Evolutionary conservation across 768 basidiomycete genomes (phyloP).

Genomic region (Hericium alpestre): DNA sequence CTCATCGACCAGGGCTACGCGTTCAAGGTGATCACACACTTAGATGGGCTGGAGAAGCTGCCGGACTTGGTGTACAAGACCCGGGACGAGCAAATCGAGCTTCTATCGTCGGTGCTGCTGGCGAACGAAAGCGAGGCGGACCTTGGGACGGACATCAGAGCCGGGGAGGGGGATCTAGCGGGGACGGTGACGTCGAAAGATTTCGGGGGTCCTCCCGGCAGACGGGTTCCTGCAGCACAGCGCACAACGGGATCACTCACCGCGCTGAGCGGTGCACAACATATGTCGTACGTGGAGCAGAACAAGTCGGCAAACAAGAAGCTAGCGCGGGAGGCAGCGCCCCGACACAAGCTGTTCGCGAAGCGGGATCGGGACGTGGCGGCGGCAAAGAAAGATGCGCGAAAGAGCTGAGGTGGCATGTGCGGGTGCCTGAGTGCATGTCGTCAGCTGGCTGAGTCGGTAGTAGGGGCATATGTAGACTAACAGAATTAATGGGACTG

Average conservation of each 20-base stretch:
- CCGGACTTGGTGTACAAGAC: constrained; percentile 88
- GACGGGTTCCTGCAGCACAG: constrained; percentile 53
- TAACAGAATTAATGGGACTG: neutral
- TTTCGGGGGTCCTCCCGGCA: constrained; percentile 52
- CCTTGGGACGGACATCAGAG: constrained; percentile 72
- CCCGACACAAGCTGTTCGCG: constrained; percentile 68
- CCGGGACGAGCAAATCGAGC: constrained; percentile 88
- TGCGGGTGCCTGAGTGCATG: neutral
- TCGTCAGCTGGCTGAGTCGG: constrained; percentile 2
- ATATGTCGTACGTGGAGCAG: constrained; percentile 89
- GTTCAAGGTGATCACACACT: constrained; percentile 97
- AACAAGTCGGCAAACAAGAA: constrained; percentile 86
- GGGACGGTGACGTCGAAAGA: constrained; percentile 83
- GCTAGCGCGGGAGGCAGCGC: constrained; percentile 40
- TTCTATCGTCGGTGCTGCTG: constrained; percentile 84
- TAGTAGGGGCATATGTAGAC: constrained; percentile 7
- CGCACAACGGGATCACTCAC: constrained; percentile 74
- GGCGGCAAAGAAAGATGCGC: constrained; percentile 32
- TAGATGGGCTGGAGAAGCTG: constrained; percentile 82
- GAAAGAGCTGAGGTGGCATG: neutral
- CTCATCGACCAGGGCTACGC: constrained; percentile 98
- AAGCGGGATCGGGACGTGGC: constrained; percentile 76
- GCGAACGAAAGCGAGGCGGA: constrained; percentile 88
- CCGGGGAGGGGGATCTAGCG: constrained; percentile 75
- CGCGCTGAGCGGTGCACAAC: constrained; percentile 79